Conservation (phyloP, 1,284 basidiomycete genomes). For the Neonothopanus nambi region DNA sequence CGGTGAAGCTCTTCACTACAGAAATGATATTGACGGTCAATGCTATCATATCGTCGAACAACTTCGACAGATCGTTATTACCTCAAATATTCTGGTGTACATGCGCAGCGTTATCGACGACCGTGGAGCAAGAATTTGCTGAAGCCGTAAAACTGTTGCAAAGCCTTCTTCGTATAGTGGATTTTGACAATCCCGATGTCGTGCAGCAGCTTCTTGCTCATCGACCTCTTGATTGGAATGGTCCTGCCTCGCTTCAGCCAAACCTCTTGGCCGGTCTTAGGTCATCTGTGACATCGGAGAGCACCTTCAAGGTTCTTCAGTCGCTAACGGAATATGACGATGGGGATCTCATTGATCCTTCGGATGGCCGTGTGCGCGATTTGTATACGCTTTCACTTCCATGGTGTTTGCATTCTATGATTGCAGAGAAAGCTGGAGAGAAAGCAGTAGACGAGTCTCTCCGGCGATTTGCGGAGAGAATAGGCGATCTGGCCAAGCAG, state of each 20-base stretch:
- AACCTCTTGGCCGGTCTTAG: slow-evolving; percentile 81
- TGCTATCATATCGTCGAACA: slow-evolving; percentile 60
- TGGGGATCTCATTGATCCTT: slow-evolving; percentile 71
- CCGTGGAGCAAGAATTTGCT: slow-evolving; percentile 80
- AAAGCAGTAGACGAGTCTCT: slow-evolving; percentile 56
- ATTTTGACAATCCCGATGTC: slow-evolving; percentile 69
- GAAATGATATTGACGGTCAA: slow-evolving; percentile 84
- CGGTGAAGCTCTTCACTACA: slow-evolving; percentile 80
- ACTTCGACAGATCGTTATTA: slow-evolving; percentile 61
- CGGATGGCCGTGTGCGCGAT: slow-evolving; percentile 76
- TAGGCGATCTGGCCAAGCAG: slow-evolving; percentile 70
- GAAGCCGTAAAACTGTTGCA: slow-evolving; percentile 72
- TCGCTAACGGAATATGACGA: slow-evolving; percentile 65
- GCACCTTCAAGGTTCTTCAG: slow-evolving; percentile 73
- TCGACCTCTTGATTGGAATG: slow-evolving; percentile 76
- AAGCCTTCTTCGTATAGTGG: slow-evolving; percentile 69
- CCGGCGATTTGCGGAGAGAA: slow-evolving; percentile 73
- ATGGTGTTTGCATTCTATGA: slow-evolving; percentile 85
- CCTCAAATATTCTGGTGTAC: slow-evolving; percentile 91
- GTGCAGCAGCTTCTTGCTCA: slow-evolving; percentile 66
- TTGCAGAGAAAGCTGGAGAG: slow-evolving; percentile 58
- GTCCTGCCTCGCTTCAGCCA: slow-evolving; percentile 67
- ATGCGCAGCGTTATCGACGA: slow-evolving; percentile 80
- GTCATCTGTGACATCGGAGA: slow-evolving; percentile 70
- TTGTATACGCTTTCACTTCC: slow-evolving; percentile 86